These are phyloP conservation scores for Oidium heveae DNA, from an alignment of 2,329 filamentous ascomycete genomes.

Conservation along the genomic window DNA sequence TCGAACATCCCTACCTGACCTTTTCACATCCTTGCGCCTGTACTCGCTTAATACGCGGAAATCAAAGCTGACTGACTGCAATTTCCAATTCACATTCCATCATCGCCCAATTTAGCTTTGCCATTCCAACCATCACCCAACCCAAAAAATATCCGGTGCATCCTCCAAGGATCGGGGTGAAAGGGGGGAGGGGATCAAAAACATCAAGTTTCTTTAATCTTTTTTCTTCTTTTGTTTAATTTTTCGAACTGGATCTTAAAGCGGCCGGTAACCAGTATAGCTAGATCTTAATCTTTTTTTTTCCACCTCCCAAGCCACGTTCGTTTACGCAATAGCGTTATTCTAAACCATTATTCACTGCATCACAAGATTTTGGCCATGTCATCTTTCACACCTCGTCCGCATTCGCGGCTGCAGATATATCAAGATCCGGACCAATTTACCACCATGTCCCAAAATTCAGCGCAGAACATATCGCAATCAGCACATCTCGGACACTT, in stretches of 20 bases:
- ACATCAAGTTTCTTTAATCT: neutral
- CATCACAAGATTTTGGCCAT: no score
- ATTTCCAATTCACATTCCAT: neutral
- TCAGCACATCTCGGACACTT: slow-evolving; percentile 18
- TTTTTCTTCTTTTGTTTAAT: no score
- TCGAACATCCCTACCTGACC: no score
- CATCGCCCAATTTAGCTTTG: neutral
- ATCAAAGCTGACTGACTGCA: neutral
- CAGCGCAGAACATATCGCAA: neutral
- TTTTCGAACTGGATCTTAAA: no score
- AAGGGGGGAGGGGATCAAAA: neutral
- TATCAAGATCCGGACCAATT: slow-evolving; percentile 22
- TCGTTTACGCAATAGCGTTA: no score
- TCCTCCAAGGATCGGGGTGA: neutral
- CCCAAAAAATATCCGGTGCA: neutral
- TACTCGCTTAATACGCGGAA: neutral
- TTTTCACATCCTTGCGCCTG: neutral
- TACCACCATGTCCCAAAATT: neutral
- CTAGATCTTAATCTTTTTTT: no score
- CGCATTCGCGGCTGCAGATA: slow-evolving; percentile 21
- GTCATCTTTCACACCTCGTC: no score
- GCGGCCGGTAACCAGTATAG: no score
- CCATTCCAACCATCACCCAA: neutral
- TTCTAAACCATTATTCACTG: no score
- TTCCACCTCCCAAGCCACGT: no score